Conservation (phyloP, 2,329 filamentous ascomycete genomes). For the Talaromyces albobiverticillius region DNA sequence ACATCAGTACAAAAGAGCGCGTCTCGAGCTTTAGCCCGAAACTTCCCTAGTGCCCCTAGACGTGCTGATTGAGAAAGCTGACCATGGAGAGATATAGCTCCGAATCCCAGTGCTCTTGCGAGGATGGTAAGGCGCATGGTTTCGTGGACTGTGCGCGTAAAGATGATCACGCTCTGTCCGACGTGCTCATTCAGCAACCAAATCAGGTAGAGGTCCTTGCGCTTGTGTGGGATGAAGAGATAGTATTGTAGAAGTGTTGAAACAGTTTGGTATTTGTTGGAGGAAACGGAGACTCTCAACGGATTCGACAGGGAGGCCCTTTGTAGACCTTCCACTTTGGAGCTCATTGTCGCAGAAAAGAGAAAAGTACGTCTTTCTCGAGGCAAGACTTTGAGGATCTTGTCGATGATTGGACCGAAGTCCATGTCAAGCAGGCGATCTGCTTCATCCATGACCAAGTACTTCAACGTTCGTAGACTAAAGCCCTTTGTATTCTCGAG, state of each 20-base stretch:
- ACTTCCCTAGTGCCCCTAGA: constrained; percentile 85
- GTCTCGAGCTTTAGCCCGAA: constrained; percentile 73
- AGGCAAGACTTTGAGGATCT: constrained; percentile 85
- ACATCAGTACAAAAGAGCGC: no score
- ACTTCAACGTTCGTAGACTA: constrained; percentile 75
- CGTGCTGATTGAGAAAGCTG: constrained; percentile 85
- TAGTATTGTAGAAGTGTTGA: constrained; percentile 83
- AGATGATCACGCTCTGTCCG: constrained; percentile 85
- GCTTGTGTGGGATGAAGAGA: constrained; percentile 77
- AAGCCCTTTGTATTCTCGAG: constrained; percentile 97
- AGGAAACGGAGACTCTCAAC: constrained; percentile 71
- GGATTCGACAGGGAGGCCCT: constrained; percentile 84
- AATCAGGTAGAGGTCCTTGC: constrained; percentile 88
- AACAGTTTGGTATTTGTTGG: constrained; percentile 84
- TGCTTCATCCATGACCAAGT: constrained; percentile 92
- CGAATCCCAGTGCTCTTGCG: constrained; percentile 78
- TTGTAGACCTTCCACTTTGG: constrained; percentile 89
- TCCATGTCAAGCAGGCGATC: constrained; percentile 90
- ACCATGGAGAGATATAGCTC: constrained; percentile 88
- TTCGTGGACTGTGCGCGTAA: constrained; percentile 88
- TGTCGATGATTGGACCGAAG: constrained; percentile 88
- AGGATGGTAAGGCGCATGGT: constrained; percentile 82
- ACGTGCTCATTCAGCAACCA: constrained; percentile 81
- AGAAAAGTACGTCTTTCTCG: constrained; percentile 73
- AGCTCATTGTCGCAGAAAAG: constrained; percentile 92